phyloP scores from a whole-genome alignment of 257 asterid species.

The Solanum raphanifolium region DNA sequence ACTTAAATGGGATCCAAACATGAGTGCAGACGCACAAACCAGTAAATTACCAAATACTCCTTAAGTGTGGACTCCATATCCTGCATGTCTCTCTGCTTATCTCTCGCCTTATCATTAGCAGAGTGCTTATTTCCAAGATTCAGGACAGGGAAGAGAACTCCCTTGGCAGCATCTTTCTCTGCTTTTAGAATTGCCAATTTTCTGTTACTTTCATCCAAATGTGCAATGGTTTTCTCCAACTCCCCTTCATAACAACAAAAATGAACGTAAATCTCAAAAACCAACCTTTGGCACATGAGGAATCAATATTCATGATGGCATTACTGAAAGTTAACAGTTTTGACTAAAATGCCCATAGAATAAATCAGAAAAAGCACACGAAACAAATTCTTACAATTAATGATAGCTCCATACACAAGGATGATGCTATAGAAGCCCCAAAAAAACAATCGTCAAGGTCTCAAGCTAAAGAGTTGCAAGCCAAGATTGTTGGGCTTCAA shows the following conservation, averaged over 20 bases:
- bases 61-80: slow-evolving; percentile 68
- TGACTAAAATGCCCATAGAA: background rate
- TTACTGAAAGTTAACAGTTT: background rate
- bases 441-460: background rate
- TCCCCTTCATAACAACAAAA: slow-evolving; percentile 51
- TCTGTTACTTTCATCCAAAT: slow-evolving; percentile 73
- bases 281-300: background rate
- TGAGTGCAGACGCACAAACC: slow-evolving; percentile 6
- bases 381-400: background rate
- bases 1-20: slow-evolving; percentile 6
- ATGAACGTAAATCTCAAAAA: background rate
- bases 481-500: background rate
- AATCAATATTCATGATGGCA: background rate
- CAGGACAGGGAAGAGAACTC: slow-evolving; percentile 34
- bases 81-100: slow-evolving; percentile 65
- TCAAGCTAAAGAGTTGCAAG: background rate
- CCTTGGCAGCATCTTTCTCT: slow-evolving; percentile 59
- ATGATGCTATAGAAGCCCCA: background rate
- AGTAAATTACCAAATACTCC: slow-evolving; percentile 57
- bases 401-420: background rate
- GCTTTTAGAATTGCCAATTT: slow-evolving; percentile 61
- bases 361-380: background rate
- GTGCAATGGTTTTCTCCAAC: slow-evolving; percentile 46
- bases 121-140: slow-evolving; percentile 46
- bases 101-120: slow-evolving; percentile 46